phyloP scores from a whole-genome alignment of 2,329 filamentous ascomycete genomes.

The Penicillium concentricum region DNA sequence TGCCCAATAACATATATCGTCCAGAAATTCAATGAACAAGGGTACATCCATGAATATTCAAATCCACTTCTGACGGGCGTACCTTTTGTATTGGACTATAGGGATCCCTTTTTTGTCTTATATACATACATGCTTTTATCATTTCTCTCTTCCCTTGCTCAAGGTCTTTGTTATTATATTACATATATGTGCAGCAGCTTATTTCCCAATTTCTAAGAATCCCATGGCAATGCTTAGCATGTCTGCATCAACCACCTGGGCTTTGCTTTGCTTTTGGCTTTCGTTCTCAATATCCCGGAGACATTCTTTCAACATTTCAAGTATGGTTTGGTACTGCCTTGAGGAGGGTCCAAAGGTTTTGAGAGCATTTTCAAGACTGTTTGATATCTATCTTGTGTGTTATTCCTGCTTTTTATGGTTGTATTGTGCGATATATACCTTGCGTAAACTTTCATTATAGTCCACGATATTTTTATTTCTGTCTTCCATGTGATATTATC shows the following conservation, averaged over 20 bases:
- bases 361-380: conserved; percentile 43
- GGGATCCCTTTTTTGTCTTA: no score
- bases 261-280: background rate
- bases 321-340: conserved; percentile 37
- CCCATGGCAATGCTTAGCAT: conserved; percentile 35
- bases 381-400: conserved; percentile 36
- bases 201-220: conserved; percentile 32
- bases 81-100: no score
- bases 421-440: conserved; percentile 5
- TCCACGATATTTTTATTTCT: background rate
- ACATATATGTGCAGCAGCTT: background rate
- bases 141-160: no score
- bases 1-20: background rate
- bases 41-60: no score
- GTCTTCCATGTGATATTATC: background rate
- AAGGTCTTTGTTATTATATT: background rate
- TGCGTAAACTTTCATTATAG: conserved; percentile 21
- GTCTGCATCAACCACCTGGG: conserved; percentile 28
- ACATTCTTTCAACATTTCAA: conserved; percentile 36
- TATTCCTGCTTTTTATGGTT: background rate
- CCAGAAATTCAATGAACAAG: background rate
- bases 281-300: conserved; percentile 31
- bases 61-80: background rate
- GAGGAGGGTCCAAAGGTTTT: conserved; percentile 41
- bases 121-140: no score